Conservation (phyloP, 805 yeast species). For the Cyberlindnera meyerae region DNA sequence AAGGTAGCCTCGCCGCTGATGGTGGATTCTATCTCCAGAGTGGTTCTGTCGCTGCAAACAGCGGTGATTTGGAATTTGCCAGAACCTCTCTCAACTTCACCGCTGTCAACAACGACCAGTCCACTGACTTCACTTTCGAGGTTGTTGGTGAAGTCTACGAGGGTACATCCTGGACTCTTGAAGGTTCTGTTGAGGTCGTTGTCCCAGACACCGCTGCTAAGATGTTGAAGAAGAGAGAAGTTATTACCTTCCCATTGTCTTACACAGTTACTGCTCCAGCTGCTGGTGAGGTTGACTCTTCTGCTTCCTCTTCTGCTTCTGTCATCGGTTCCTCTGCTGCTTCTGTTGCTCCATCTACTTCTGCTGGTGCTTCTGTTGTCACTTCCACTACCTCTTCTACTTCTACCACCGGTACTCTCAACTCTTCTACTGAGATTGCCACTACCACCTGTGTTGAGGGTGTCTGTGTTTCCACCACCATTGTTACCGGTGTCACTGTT, state of each 20-base stretch:
- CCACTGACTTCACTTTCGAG: no score
- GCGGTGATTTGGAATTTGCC: no score
- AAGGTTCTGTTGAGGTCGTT: no score
- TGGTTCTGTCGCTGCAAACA: no score
- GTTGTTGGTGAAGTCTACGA: no score
- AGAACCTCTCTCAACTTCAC: no score
- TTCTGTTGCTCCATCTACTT: conserved; percentile 10
- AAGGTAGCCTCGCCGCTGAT: no score
- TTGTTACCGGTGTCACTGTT: conserved; percentile 17
- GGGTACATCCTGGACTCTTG: no score
- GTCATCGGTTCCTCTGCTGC: neutral
- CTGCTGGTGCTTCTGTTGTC: conserved; percentile 7
- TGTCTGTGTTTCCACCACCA: neutral
- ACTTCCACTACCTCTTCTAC: neutral
- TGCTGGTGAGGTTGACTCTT: conserved; percentile 4
- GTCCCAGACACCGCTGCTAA: no score
- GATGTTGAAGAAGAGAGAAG: no score
- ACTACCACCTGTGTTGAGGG: conserved; percentile 1
- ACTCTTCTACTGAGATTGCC: conserved; percentile 3
- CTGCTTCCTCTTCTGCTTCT: conserved; percentile 1
- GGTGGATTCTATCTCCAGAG: no score
- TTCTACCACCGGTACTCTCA: neutral
- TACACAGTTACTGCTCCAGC: conserved; percentile 1
- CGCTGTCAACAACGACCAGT: no score
- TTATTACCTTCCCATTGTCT: conserved; percentile 6